Conservation (phyloP, 2,329 filamentous ascomycete species). For the Colletotrichum orbiculare region DNA sequence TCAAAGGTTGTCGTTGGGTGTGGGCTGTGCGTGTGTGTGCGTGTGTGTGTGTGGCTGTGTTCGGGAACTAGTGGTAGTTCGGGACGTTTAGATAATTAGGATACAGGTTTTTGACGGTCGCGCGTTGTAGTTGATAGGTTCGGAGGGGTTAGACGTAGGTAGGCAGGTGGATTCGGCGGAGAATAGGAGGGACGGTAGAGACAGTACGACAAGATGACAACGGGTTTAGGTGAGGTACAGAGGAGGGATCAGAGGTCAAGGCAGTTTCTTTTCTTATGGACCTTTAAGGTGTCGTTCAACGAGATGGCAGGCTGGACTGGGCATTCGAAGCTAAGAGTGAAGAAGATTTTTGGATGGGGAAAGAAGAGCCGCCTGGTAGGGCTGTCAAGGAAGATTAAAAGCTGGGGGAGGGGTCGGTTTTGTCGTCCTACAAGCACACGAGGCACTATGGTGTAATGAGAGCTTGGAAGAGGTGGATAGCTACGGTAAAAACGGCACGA, state of each 20-base stretch:
- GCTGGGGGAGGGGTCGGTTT: constrained; percentile 8
- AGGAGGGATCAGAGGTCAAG: neutral
- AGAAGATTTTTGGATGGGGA: constrained; percentile 5
- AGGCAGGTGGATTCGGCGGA: neutral
- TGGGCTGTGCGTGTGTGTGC: neutral
- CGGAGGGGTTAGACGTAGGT: constrained; percentile 6
- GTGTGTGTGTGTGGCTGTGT: neutral
- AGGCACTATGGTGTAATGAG: no score
- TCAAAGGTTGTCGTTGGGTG: no score
- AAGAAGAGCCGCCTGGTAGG: constrained; percentile 18
- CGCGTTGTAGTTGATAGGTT: constrained; percentile 11
- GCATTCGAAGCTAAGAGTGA: constrained; percentile 19
- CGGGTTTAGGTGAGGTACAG: neutral
- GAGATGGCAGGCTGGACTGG: constrained; percentile 16
- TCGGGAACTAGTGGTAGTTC: neutral
- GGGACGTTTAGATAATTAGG: neutral
- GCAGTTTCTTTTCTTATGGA: neutral
- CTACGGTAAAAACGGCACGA: neutral
- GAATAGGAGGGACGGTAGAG: constrained; percentile 12
- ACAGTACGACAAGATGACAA: neutral
- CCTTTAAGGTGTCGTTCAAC: no score
- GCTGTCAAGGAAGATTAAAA: constrained; percentile 4
- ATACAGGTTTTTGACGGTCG: neutral
- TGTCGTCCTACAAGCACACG: constrained; percentile 18
- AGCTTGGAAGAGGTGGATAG: no score